Conservation (phyloP, 1,284 basidiomycete species). For the Malassezia dermatis region DNA sequence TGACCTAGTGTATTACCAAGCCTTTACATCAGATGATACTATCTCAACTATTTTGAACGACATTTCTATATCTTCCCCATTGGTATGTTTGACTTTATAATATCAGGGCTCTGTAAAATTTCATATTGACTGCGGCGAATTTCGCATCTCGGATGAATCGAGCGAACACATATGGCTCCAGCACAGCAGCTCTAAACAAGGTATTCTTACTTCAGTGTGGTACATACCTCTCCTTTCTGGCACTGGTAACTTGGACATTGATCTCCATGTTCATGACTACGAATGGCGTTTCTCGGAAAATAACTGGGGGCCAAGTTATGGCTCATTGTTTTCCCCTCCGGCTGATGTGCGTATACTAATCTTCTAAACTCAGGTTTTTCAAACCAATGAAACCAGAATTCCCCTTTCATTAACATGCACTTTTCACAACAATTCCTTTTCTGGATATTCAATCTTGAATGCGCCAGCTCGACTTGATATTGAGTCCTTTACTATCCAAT, state of each 20-base stretch:
- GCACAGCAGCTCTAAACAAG: neutral
- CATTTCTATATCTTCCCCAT: neutral
- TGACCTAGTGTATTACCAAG: neutral
- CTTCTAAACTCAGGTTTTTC: neutral
- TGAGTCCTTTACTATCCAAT: neutral
- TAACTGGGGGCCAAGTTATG: slow-evolving; percentile 6
- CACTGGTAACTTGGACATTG: neutral
- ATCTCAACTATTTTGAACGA: neutral
- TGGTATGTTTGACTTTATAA: neutral
- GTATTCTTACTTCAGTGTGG: neutral
- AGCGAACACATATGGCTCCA: neutral
- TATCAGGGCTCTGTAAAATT: neutral
- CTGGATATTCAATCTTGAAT: neutral
- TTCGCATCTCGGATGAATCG: neutral
- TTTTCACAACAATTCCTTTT: neutral
- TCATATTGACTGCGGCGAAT: neutral
- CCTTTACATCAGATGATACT: neutral
- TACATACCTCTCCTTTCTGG: neutral
- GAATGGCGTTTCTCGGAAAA: slow-evolving; percentile 49
- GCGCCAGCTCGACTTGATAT: neutral
- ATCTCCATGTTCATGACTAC: neutral
- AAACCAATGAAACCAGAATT: neutral
- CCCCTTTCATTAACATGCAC: neutral
- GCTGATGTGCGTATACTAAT: neutral
- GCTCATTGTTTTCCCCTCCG: neutral